Percentiles rank a stretch among this genome's conserved stretches.
These are phyloP conservation scores for Tripidium arundinaceum DNA, from an alignment of 202 grass and related monocot species.

Conservation along the genomic window DNA sequence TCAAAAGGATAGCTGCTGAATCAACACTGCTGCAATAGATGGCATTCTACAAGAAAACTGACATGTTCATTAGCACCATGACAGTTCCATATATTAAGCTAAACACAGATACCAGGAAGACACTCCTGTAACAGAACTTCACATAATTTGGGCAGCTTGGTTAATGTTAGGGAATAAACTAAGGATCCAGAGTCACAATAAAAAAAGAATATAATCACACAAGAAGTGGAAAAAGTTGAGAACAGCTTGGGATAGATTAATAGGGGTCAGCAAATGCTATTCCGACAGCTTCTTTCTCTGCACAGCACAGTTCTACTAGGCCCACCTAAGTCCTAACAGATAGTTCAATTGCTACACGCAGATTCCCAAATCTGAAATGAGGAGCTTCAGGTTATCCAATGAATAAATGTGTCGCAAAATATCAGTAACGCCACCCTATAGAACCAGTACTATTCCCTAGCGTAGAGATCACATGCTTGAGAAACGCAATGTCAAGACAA, in stretches of 20 bases:
- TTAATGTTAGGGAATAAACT: slow-evolving; percentile 11
- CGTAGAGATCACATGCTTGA: background rate
- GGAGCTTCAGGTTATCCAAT: background rate
- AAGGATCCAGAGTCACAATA: background rate
- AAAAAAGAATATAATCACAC: background rate
- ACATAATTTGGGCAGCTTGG: background rate
- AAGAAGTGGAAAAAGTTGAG: background rate
- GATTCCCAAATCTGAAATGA: background rate
- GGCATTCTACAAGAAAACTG: slow-evolving; percentile 15
- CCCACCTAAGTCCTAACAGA: background rate
- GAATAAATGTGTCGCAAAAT: background rate
- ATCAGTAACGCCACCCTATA: background rate
- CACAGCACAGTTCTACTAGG: background rate
- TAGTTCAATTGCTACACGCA: background rate
- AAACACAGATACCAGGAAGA: background rate
- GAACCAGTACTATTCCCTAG: background rate
- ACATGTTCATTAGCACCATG: background rate
- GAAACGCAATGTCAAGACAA: background rate
- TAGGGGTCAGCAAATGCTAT: background rate
- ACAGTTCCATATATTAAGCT: background rate
- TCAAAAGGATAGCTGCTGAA: slow-evolving; percentile 4
- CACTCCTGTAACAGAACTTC: background rate
- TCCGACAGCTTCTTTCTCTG: background rate
- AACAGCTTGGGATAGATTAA: background rate
- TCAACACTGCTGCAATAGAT: slow-evolving; percentile 7